phyloP scores from a whole-genome alignment of 257 asterid genomes.

The Solanum microdontum region DNA sequence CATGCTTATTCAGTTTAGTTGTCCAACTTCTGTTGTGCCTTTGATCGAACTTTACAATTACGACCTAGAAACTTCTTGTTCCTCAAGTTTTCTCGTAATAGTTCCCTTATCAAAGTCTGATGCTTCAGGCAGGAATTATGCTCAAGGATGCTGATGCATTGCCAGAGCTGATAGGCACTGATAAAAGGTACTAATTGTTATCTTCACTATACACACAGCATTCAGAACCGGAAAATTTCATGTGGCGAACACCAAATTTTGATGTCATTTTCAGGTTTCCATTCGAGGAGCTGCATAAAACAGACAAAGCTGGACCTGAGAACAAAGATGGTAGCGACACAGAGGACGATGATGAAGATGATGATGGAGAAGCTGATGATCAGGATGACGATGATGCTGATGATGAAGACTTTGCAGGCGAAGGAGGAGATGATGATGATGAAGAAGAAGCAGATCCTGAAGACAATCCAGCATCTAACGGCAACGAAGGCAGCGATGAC shows the following conservation, averaged over 20 bases:
- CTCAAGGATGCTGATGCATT: constrained; percentile 19
- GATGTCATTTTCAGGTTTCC: constrained; percentile 38
- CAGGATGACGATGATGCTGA: constrained; percentile 62
- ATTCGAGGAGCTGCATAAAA: constrained; percentile 33
- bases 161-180: constrained; percentile 14
- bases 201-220: background rate
- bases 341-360: constrained; percentile 74
- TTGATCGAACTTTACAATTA: background rate
- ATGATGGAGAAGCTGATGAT: constrained; percentile 34
- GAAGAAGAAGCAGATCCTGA: constrained; percentile 52
- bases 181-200: constrained; percentile 34
- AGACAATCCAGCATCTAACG: background rate
- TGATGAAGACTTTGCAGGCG: constrained; percentile 36
- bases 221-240: background rate
- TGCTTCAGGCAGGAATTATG: constrained; percentile 43
- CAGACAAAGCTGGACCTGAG: constrained; percentile 35
- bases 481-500: background rate
- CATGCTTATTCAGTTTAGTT: background rate
- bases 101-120: background rate
- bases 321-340: constrained; percentile 63
- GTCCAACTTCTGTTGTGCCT: background rate
- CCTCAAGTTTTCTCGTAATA: background rate
- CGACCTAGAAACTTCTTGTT: background rate
- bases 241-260: background rate
- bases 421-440: constrained; percentile 35